Evolutionary conservation across 805 yeast genomes (phyloP), one percentile per base, ranked within the genome.

Genomic region (Metschnikowia matae): DNA sequence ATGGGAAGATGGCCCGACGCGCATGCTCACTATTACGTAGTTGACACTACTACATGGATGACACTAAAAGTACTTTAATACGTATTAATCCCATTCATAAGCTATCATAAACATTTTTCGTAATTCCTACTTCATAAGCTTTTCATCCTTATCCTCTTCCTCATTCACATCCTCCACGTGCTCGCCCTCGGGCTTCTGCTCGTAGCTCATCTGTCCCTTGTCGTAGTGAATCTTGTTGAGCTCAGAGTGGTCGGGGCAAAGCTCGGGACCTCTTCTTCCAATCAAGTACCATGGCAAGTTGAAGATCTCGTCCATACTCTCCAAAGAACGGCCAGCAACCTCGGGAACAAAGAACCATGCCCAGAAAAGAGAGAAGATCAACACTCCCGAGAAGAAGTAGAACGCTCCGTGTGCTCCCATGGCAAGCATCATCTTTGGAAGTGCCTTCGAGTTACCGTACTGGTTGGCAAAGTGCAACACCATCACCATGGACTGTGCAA

Each of bases 381-480:
- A 60, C 3, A 80, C 72, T 6, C 66, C 82, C 4, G 68, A 63
- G 53, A 80, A 80, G 57, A 81, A 76, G 63, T 69, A 74, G 66
- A 81, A 79, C 0, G 83, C 73, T 23, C 85, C 85, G 54, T 62
- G 70, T 20, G 71, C 68, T 18, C 72, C 59, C 74, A 81, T 60
- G 0, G 73, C 61, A 17, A 77, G 40, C 51, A 81, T 62, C 81
- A 81, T 74, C 41, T 70, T 62, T 15, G 85, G 83, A 38, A 79
- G 60, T 1, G 84, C 83, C 60, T 77, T 79, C 32, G 82, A 71
- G 63, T 78, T 79, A 57, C 81, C 83, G 56, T 73, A 81, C 60
- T 81, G 84, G 64, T 78, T 79, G 29, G 77, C 76, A 57, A 76
- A 80, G 59, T 81, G 85, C 61, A 80, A 70, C 3, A 72, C 74